phyloP scores from a whole-genome alignment of 202 grass and related monocot species.

The Panicum virgatum region DNA sequence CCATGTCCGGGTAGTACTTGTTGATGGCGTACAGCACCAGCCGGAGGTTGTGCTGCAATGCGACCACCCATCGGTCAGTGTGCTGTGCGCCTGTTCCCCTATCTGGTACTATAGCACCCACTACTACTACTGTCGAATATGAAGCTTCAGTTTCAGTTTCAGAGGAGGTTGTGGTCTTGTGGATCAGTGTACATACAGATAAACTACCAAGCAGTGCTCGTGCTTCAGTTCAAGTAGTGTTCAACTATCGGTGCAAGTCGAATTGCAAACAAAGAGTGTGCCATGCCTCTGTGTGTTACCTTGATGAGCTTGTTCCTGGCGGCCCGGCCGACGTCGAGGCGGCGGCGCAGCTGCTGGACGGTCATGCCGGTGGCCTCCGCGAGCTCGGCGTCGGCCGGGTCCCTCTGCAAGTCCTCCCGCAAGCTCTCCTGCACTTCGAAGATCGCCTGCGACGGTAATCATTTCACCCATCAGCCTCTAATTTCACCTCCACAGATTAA shows the following conservation, averaged over 20 bases:
- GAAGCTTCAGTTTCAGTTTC: neutral
- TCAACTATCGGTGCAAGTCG: too few species aligned
- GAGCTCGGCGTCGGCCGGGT: slow-evolving; percentile 65
- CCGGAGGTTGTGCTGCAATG: slow-evolving; percentile 82
- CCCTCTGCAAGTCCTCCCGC: slow-evolving; percentile 55
- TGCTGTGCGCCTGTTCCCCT: neutral
- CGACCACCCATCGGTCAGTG: neutral
- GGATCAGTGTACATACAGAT: neutral
- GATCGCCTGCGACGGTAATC: slow-evolving; percentile 44
- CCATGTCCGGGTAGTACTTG: slow-evolving; percentile 78
- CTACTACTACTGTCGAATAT: neutral
- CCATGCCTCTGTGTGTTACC: slow-evolving; percentile 29
- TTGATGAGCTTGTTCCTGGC: slow-evolving; percentile 95
- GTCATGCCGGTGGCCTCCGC: slow-evolving; percentile 58
- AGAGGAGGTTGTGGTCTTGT: too few species aligned
- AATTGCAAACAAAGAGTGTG: too few species aligned
- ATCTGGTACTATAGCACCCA: neutral
- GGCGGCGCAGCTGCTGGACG: slow-evolving; percentile 55
- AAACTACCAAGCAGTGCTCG: neutral
- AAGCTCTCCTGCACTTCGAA: slow-evolving; percentile 63
- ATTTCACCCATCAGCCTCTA: neutral
- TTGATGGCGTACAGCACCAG: slow-evolving; percentile 78
- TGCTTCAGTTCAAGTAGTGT: neutral
- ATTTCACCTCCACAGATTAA: neutral
- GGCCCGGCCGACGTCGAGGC: slow-evolving; percentile 58